Base-by-base conservation (phyloP, 495 filamentous ascomycete genomes). In the Penicillium ucsense region DNA sequence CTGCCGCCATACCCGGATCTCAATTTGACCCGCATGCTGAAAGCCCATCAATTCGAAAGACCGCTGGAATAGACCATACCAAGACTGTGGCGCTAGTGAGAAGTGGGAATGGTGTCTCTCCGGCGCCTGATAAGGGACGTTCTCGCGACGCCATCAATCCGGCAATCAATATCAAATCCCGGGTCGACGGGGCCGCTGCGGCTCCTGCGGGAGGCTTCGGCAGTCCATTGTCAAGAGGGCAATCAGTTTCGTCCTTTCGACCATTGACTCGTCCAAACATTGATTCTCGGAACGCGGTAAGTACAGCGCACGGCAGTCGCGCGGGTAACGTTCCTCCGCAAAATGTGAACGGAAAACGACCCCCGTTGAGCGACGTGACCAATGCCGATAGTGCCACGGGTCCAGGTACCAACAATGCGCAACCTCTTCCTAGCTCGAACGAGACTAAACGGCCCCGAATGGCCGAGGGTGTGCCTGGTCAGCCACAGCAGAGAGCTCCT, bases 1-100 rank as follows among this genome's bases (percentile, higher is more conserved):
- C 55, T 8, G 61, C 61, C 3, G 65, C 72, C 4, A 44, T 65
- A 4, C 71, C 79, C 10, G 75, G 74, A 6, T 76, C 78, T 4
- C 69, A 71, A 41, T 96, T 95, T 64, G 86, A 96, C 58, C 88
- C 88, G 3, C 79, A 83, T 46, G 74, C 81, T 4, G 88, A 94
- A 53, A 89, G 85, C 50, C 87, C 89, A 0, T 89, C 87, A 0
- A 91, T 95, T 49, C 82, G 86, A 31, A 89, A 91, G 57, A 95
- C 90, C 3, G 82, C 85, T 0, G 89, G 89, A n/a, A 75, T 96
- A 40, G 88, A 95, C 52, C 86, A 92, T 54, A 80, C 69, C 29
- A 83, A 79, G 45, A 85, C 79, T 30, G 78, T 80, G 34, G 83
- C 86, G 0, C 70, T 94, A 0, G 71, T 67, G 3, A 77, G 56